Evolutionary conservation across 495 filamentous ascomycete genomes (phyloP).

Genomic region (Usnea hakonensis): DNA sequence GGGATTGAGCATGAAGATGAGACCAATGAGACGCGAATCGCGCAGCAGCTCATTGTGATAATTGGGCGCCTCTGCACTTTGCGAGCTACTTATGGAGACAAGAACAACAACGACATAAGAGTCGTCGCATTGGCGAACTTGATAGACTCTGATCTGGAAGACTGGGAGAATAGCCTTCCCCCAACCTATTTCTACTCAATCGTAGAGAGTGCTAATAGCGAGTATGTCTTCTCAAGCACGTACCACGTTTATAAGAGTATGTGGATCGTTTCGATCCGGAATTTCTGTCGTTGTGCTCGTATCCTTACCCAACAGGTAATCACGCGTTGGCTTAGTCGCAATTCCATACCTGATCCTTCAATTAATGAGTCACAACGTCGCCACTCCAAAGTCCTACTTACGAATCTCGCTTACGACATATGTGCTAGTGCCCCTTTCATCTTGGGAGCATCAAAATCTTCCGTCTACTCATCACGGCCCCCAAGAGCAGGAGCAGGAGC

Average conservation of each 20-base stretch:
- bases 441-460: background rate
- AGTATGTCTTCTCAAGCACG: slow-evolving; percentile 13
- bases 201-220: background rate
- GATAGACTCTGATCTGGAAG: slow-evolving; percentile 8
- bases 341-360: background rate
- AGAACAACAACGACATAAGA: slow-evolving; percentile 13
- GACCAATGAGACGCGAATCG: background rate
- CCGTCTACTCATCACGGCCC: background rate
- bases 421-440: slow-evolving; percentile 10
- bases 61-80: slow-evolving; percentile 9
- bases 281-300: slow-evolving; percentile 55
- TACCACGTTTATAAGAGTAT: slow-evolving; percentile 54
- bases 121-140: slow-evolving; percentile 9
- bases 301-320: slow-evolving; percentile 34
- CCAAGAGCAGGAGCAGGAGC: slow-evolving; percentile 1
- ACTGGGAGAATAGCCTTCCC: slow-evolving; percentile 3
- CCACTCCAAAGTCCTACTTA: background rate
- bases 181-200: background rate
- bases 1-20: background rate
- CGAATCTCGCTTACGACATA: background rate
- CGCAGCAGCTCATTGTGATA: slow-evolving; percentile 3
- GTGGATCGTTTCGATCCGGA: slow-evolving; percentile 53
- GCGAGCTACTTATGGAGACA: slow-evolving; percentile 5
- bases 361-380: background rate
- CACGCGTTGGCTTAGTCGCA: slow-evolving; percentile 2